Evolutionary conservation across 2,329 filamentous ascomycete genomes (phyloP).

Genomic region (Apiospora sp.): DNA sequence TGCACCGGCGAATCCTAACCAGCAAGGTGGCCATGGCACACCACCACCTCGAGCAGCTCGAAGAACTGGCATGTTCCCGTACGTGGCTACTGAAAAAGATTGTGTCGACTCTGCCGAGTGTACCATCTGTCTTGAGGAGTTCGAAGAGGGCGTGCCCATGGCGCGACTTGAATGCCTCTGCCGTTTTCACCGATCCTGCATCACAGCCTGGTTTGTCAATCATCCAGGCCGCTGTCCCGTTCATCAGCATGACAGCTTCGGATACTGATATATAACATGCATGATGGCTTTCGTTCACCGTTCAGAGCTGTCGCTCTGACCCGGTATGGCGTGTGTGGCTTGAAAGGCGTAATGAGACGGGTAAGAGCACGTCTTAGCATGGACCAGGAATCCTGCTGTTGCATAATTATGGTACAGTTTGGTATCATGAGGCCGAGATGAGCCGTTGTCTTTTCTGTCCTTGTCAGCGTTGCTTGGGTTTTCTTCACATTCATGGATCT

Average conservation of each 20-base stretch:
- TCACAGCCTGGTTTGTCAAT: slow-evolving; percentile 67
- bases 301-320: neutral
- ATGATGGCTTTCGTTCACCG: neutral
- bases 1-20: slow-evolving; percentile 38
- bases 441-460: neutral
- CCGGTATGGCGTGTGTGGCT: neutral
- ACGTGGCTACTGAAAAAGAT: slow-evolving; percentile 72
- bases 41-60: slow-evolving; percentile 48
- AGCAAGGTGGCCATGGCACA: slow-evolving; percentile 35
- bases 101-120: slow-evolving; percentile 73
- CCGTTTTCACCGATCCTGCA: slow-evolving; percentile 68
- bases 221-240: slow-evolving; percentile 71
- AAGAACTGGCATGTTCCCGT: slow-evolving; percentile 69
- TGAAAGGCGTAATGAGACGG: neutral
- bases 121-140: slow-evolving; percentile 73
- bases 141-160: slow-evolving; percentile 68
- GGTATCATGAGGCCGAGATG: neutral
- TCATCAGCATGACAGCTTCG: slow-evolving; percentile 70
- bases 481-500: slow-evolving; percentile 2
- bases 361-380: neutral
- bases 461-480: neutral
- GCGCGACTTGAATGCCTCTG: slow-evolving; percentile 73
- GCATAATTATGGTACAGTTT: neutral
- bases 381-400: neutral
- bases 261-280: slow-evolving; percentile 46